phyloP scores from a whole-genome alignment of 495 filamentous ascomycete genomes.

The Tuber umbilicatum region DNA sequence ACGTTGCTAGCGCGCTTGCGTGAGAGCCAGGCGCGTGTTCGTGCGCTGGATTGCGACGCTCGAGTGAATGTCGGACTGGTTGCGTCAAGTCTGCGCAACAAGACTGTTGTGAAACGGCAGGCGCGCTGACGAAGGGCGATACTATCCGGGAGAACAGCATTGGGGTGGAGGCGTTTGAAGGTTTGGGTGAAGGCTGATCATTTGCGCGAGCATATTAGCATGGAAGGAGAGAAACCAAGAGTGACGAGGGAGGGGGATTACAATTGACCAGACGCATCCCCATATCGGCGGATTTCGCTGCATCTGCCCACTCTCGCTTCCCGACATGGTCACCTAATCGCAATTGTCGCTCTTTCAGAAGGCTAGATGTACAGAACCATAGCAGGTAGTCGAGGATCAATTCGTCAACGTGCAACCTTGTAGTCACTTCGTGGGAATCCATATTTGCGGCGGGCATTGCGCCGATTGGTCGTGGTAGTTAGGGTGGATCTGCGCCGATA shows the following conservation, averaged over 20 bases:
- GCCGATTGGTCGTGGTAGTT: neutral
- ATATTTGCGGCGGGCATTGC: neutral
- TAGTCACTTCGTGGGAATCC: slow-evolving; percentile 6
- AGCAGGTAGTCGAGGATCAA: slow-evolving; percentile 39
- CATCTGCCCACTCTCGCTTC: slow-evolving; percentile 31
- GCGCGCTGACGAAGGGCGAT: slow-evolving; percentile 33
- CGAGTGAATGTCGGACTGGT: slow-evolving; percentile 27
- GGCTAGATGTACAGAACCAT: slow-evolving; percentile 34
- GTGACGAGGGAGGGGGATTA: slow-evolving; percentile 8
- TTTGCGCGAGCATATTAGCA: neutral
- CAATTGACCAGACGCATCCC: slow-evolving; percentile 37
- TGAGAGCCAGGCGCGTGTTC: slow-evolving; percentile 32
- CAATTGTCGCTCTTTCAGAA: slow-evolving; percentile 32
- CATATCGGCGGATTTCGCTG: slow-evolving; percentile 36
- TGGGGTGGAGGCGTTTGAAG: slow-evolving; percentile 30
- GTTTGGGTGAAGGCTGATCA: slow-evolving; percentile 36
- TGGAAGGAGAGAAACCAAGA: neutral
- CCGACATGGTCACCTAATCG: slow-evolving; percentile 25
- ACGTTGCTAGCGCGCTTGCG: slow-evolving; percentile 26
- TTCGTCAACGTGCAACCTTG: slow-evolving; percentile 35
- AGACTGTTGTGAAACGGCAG: slow-evolving; percentile 33
- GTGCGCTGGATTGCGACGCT: slow-evolving; percentile 7
- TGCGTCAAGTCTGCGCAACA: slow-evolving; percentile 36
- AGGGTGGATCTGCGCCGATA: neutral
- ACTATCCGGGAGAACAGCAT: slow-evolving; percentile 26